These are phyloP conservation scores for Xylaria sp. DNA, from an alignment of 2,329 filamentous ascomycete genomes.

Conservation along the genomic window DNA sequence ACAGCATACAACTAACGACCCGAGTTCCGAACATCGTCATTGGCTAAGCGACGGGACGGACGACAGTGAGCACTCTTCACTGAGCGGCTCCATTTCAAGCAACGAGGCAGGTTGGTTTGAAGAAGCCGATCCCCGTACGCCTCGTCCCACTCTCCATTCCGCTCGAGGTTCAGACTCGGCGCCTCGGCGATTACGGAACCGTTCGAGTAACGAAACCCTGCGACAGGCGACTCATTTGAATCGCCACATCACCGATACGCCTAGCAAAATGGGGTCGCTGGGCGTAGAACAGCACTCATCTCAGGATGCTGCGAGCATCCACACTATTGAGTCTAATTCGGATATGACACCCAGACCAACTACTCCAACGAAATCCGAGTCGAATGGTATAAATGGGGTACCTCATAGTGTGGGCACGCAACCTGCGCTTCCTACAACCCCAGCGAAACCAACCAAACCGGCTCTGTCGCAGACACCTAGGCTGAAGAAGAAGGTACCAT, in stretches of 20 bases:
- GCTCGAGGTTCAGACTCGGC: constrained; percentile 34
- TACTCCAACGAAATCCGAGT: constrained; percentile 43
- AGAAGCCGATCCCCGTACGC: constrained; percentile 55
- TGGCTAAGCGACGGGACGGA: constrained; percentile 83
- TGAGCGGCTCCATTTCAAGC: constrained; percentile 68
- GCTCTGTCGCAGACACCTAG: constrained; percentile 57
- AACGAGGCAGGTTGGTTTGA: constrained; percentile 56
- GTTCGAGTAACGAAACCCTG: constrained; percentile 63
- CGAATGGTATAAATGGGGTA: constrained; percentile 40
- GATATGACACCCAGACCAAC: constrained; percentile 38
- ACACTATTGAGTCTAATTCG: constrained; percentile 38
- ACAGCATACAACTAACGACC: constrained; percentile 76
- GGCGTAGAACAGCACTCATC: constrained; percentile 28
- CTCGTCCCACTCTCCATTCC: constrained; percentile 48
- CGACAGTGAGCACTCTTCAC: constrained; percentile 76
- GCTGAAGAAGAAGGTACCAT: constrained; percentile 73
- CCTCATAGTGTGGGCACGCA: constrained; percentile 31
- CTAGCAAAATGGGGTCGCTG: constrained; percentile 37
- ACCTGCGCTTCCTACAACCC: constrained; percentile 34
- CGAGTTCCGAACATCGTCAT: constrained; percentile 72
- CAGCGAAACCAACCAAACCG: constrained; percentile 43
- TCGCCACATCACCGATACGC: constrained; percentile 29
- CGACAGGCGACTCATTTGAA: constrained; percentile 48
- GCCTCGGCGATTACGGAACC: constrained; percentile 50
- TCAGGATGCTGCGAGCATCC: constrained; percentile 39